A percentile compares a stretch with the other conserved stretches of the same genome.
Conservation (phyloP, 2,329 filamentous ascomycete species). For the Chrysoporthe puriensis region DNA sequence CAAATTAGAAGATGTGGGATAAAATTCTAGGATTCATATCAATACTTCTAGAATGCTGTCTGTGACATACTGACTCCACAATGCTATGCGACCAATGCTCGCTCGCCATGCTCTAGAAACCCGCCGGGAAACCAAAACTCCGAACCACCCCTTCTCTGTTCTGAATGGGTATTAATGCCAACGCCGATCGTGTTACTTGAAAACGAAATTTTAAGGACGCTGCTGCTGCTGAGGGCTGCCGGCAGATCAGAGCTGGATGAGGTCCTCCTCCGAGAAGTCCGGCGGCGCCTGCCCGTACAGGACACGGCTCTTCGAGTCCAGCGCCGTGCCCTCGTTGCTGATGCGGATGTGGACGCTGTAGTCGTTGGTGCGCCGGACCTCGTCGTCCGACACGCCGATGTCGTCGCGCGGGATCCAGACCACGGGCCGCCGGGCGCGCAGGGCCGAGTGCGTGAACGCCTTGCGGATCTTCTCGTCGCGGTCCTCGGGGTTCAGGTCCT, state of each 20-base stretch:
- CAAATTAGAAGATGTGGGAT: neutral
- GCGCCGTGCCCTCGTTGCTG: slow-evolving; percentile 86
- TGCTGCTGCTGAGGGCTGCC: neutral
- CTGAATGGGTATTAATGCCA: neutral
- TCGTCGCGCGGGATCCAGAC: slow-evolving; percentile 95
- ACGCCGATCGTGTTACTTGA: neutral
- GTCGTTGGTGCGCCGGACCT: slow-evolving; percentile 75
- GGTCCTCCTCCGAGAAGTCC: slow-evolving; percentile 85
- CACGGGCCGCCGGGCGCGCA: slow-evolving; percentile 81
- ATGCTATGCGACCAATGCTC: neutral
- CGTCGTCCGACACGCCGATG: slow-evolving; percentile 87
- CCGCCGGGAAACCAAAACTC: neutral
- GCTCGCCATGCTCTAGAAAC: neutral
- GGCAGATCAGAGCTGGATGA: slow-evolving; percentile 62
- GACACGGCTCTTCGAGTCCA: slow-evolving; percentile 82
- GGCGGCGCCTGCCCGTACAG: slow-evolving; percentile 85
- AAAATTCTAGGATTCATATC: neutral
- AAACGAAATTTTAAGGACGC: neutral
- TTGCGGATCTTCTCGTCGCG: slow-evolving; percentile 82
- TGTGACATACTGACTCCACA: neutral
- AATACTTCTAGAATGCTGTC: neutral
- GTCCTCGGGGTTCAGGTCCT: slow-evolving; percentile 89
- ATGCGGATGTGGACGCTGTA: slow-evolving; percentile 88
- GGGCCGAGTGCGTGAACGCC: slow-evolving; percentile 87
- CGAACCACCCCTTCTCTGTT: neutral